Percentiles rank a stretch among this genome's conserved stretches.
Conservation (phyloP, 257 asterid genomes). For the Nicotiana tabacum region DNA sequence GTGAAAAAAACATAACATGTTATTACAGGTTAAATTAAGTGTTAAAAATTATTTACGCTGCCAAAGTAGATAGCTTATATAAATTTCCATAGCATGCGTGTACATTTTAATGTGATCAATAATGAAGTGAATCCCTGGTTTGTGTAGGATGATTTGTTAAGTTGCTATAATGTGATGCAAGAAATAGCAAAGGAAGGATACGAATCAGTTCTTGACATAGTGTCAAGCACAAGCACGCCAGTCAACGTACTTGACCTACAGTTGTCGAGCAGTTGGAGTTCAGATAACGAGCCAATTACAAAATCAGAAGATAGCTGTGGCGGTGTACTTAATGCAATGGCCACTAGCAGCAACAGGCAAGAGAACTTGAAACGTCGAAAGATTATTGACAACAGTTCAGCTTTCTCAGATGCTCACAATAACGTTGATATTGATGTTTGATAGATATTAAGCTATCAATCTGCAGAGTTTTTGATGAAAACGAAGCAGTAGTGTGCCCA, state of each 20-base stretch:
- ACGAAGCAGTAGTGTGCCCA: neutral
- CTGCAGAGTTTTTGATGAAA: neutral
- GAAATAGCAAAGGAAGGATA: constrained; percentile 34
- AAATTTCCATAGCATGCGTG: neutral
- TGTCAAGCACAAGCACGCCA: constrained; percentile 40
- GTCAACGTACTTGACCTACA: constrained; percentile 40
- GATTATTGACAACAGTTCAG: constrained; percentile 18
- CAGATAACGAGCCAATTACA: constrained; percentile 13
- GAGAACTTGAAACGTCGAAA: constrained; percentile 25
- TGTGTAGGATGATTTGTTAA: constrained; percentile 39
- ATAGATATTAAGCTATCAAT: neutral
- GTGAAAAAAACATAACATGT: too few relatives aligned
- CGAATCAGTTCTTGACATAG: constrained; percentile 20
- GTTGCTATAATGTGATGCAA: constrained; percentile 37
- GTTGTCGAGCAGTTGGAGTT: constrained; percentile 25
- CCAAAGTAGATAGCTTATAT: neutral
- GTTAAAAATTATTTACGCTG: too few relatives aligned
- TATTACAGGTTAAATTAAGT: too few relatives aligned
- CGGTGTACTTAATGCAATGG: neutral
- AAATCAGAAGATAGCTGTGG: neutral
- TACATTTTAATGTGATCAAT: neutral
- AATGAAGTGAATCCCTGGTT: neutral
- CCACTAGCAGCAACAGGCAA: neutral
- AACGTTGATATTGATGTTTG: neutral
- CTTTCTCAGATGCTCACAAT: neutral